Evolutionary conservation across 1,139 yeast genomes (phyloP).

Genomic region (Zygotorulaspora mrakii): DNA sequence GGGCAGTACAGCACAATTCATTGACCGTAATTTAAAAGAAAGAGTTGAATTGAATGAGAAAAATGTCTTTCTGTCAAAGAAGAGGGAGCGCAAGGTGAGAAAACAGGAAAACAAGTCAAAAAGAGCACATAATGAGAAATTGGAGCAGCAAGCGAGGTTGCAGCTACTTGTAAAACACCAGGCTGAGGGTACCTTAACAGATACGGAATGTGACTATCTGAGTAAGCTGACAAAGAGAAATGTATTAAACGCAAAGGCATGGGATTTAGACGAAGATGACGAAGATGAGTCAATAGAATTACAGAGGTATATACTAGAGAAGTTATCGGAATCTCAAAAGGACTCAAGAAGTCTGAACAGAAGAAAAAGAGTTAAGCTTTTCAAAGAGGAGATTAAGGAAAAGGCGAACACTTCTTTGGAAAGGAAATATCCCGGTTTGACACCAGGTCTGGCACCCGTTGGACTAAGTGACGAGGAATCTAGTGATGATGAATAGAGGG

Average conservation of each 20-base stretch:
- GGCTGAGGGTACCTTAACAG: conserved; percentile 39
- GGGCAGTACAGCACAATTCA: conserved; percentile 40
- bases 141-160: conserved; percentile 51
- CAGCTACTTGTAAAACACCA: conserved; percentile 47
- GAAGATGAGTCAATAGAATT: conserved; percentile 46
- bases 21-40: conserved; percentile 38
- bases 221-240: conserved; percentile 50
- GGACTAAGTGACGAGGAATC: conserved; percentile 51
- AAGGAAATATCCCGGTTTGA: conserved; percentile 59
- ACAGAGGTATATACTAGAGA: conserved; percentile 41
- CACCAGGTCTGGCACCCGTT: conserved; percentile 92
- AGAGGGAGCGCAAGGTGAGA: conserved; percentile 41
- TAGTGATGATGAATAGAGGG: conserved; percentile 28
- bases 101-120: conserved; percentile 41
- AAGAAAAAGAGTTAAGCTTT: conserved; percentile 27
- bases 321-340: conserved; percentile 20
- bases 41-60: conserved; percentile 37
- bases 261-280: conserved; percentile 46
- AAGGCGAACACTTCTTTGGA: conserved; percentile 24
- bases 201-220: conserved; percentile 48
- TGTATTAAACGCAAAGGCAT: conserved; percentile 44
- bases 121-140: conserved; percentile 40
- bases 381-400: conserved; percentile 26
- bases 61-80: conserved; percentile 39
- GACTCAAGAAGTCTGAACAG: conserved; percentile 30